Evolutionary conservation across 345 rosid species (phyloP).

Genomic region (Erucastrum elatum): DNA sequence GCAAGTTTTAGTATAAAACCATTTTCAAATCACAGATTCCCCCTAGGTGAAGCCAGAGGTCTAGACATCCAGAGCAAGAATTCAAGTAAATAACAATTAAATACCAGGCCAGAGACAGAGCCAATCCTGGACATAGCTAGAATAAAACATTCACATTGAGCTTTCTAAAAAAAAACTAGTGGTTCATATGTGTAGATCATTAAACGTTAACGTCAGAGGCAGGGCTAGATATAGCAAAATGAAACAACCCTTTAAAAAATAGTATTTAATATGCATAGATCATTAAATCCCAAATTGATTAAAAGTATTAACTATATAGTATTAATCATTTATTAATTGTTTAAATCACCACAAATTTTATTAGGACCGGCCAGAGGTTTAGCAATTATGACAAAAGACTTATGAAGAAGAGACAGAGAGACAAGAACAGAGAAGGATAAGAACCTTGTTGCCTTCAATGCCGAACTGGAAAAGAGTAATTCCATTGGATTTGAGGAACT

Average conservation of each 20-base stretch:
- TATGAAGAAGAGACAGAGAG: neutral
- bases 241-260: too few species aligned
- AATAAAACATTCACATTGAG: neutral
- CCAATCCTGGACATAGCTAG: neutral
- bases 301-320: too few species aligned
- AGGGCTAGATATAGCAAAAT: neutral
- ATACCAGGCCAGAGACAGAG: neutral
- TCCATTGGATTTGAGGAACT: conserved; percentile 79
- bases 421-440: neutral
- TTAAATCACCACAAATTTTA: neutral
- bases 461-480: conserved; percentile 84
- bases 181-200: neutral
- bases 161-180: too few species aligned
- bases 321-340: too few species aligned
- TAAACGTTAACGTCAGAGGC: neutral
- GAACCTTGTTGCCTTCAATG: conserved; percentile 88
- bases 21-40: neutral
- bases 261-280: too few species aligned
- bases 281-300: neutral
- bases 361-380: neutral
- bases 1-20: conserved; percentile 15
- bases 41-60: conserved; percentile 3
- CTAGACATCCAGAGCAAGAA: neutral
- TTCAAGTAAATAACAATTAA: neutral
- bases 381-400: neutral